Conservation (phyloP, 2,329 filamentous ascomycete genomes). For the Apiospora rasikravindrae region DNA sequence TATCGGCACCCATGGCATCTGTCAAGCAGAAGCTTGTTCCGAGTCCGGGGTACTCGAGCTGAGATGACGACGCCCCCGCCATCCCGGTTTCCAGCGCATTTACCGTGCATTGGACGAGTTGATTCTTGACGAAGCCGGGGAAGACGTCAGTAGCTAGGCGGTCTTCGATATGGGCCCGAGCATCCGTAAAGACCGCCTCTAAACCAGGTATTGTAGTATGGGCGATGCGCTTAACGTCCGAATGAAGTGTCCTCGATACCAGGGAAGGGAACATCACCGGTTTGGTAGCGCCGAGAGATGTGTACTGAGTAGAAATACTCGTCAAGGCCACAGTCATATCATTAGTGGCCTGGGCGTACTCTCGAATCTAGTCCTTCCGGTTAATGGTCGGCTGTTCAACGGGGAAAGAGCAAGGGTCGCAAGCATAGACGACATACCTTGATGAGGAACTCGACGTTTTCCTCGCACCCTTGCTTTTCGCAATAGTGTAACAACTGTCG, state of each 20-base stretch:
- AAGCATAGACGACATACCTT: constrained; percentile 43
- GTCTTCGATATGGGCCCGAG: constrained; percentile 50
- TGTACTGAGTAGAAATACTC: constrained; percentile 50
- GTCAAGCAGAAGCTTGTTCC: constrained; percentile 65
- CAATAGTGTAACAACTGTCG: constrained; percentile 56
- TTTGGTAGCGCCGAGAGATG: constrained; percentile 39
- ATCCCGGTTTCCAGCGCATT: constrained; percentile 39
- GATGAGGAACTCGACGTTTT: constrained; percentile 58
- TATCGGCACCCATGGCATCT: constrained; percentile 54
- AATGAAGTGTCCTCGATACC: constrained; percentile 47
- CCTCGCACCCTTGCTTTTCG: constrained; percentile 49
- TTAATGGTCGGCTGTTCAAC: not conserved
- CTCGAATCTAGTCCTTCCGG: constrained; percentile 41
- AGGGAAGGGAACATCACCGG: constrained; percentile 49
- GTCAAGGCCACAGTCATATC: constrained; percentile 51
- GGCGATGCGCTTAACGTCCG: constrained; percentile 53
- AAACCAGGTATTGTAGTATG: constrained; percentile 51
- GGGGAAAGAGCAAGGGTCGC: constrained; percentile 11
- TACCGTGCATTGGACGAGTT: constrained; percentile 52
- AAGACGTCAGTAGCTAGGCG: constrained; percentile 53
- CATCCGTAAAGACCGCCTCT: constrained; percentile 49
- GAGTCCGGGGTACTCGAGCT: constrained; percentile 55
- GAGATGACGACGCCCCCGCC: constrained; percentile 33
- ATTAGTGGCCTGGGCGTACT: constrained; percentile 50
- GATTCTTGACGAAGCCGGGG: constrained; percentile 57